Percentiles rank a stretch among this genome's conserved stretches.
Conservation (phyloP, 228 moss, liverwort and hornwort species). For the Sphagnum magellanicum region DNA sequence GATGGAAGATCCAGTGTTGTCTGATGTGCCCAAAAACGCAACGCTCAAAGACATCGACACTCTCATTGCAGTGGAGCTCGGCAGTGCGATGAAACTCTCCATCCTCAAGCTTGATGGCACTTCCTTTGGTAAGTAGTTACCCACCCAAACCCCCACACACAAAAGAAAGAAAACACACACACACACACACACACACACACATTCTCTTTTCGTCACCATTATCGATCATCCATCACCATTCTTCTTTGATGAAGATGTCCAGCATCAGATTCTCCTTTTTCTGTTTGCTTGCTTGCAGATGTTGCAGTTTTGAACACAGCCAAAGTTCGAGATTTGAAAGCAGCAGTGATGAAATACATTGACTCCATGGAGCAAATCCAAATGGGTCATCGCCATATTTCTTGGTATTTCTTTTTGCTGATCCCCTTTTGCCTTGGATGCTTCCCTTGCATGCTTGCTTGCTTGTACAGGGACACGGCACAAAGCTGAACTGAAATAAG, state of each 20-base stretch:
- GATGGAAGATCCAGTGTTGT: conserved; percentile 68
- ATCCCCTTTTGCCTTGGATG: no score
- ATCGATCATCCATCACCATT: no score
- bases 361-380: conserved; percentile 59
- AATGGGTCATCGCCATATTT: conserved; percentile 85
- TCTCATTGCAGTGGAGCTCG: conserved; percentile 87
- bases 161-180: no score
- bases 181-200: no score
- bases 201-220: no score
- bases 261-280: neutral
- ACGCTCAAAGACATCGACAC: conserved; percentile 71
- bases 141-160: no score
- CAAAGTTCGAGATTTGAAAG: conserved; percentile 72
- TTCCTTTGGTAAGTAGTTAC: conserved; percentile 40
- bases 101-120: conserved; percentile 83
- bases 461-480: no score
- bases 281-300: conserved; percentile 25
- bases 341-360: conserved; percentile 74
- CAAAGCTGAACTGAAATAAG: no score
- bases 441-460: no score
- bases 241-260: no score
- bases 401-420: conserved; percentile 39
- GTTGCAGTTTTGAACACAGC: conserved; percentile 75
- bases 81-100: conserved; percentile 84
- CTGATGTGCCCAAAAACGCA: conserved; percentile 74